Evolutionary conservation across 169 alveolate genomes (phyloP), one percentile per base, ranked within the genome.

Genomic region (Plasmodium billcollinsi): DNA sequence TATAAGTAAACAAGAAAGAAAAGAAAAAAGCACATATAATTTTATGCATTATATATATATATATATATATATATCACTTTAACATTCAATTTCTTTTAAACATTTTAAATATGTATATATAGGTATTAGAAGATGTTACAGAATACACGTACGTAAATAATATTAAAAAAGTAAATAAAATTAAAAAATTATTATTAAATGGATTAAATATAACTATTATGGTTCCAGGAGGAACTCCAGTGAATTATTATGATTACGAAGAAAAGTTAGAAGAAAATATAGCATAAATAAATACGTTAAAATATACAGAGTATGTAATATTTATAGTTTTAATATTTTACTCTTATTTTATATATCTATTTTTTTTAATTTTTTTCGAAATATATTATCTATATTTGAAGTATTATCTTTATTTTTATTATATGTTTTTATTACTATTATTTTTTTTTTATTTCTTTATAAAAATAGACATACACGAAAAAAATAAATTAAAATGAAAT

Each of bases 111-210:
- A 18, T 56, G 18, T 52, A 29, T 26, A 11, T 58, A 45, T 88
- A 94, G 96, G 99, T 96, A 8, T 74, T 96, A 67, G 98, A 95
- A 66, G 97, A 96, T 24, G 98, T 95, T 29, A 93, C 95, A 45
- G 98, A 96, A 75, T 96, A 96, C 89, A 92, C 97, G 11, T 95
- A 88, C 73, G 74, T 91, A 56, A 89, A 94, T 29, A 93, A 91
- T 11, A 95, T 95, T 61, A 74, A 75, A 39, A 90, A 93, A 52
- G 94, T 95, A 47, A 94, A 94, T 59, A 95, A 95, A 73, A 93
- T 95, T 26, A 94, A 93, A 73, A 95, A 95, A 29, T 92, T 94
- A 47, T 75, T 95, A 67, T 70, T 95, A 45, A 95, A 95, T 88
- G 97, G 97, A 39, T 95, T 93, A 83, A 88, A 95, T 71, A 92